Base-by-base conservation (phyloP, 768 basidiomycete species). In the Saitozyma podzolica region DNA sequence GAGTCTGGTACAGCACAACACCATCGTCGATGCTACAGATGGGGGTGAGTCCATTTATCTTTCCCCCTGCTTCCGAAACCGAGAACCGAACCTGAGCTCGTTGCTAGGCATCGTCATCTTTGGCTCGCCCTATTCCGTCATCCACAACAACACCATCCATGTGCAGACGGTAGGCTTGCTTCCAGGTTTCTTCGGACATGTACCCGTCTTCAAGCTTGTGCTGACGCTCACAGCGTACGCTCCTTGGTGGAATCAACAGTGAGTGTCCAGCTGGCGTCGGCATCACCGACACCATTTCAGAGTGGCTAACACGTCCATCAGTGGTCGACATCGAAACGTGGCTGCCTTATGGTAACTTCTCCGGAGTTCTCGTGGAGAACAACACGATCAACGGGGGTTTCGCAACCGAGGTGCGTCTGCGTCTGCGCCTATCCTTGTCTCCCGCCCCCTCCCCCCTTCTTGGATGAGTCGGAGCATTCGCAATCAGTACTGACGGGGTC, bases 301-400 rank as follows among this genome's bases (percentile, higher is more conserved):
- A 29, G 29, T 29, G 29, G 20, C 59, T 59, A 4, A 57, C 20
- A 49, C 54, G 10, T 10, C 29, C 29, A 29, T 29, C 59, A 72
- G 65, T 76, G 75, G 75, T 76, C 40, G 75, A 76, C 50, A 64
- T 69, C 52, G 16, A 68, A 3, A 73, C 75, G 9, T 76, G 73
- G 75, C 20, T 45, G 9, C 70, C 73, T 8, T 59, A 68, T 40
- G 75, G 75, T 16, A 76, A 76, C 50, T 76, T 65, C 57, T 65
- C 73, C 11, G 29, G 64, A 20, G 56, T 65, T 14, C 19, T 68
- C 39, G 73, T 76, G 17, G 68, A 68, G 37, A 56, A 57, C 40
- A 76, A 76, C 58, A 59, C 19, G n/a, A 76, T 76, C 29, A 17
- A 61, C 49, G 75, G 75, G 1, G 75, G 73, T 5, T 76, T 69